Evolutionary conservation across 495 filamentous ascomycete species (phyloP), one percentile per base, ranked within the genome.

Genomic region (Talaromyces ruber): DNA sequence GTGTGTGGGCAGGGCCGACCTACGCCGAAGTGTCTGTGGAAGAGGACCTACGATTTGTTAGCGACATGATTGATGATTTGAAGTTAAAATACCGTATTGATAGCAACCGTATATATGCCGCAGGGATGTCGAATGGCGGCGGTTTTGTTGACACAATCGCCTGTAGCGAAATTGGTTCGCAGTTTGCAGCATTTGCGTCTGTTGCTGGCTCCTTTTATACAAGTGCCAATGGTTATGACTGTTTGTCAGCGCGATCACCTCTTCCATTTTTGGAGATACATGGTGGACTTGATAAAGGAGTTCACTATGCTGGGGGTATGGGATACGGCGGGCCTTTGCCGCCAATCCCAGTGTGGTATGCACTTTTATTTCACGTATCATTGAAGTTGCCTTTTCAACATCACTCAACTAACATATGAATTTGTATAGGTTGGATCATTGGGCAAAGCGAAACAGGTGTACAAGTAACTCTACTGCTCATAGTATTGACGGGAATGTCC

Each of bases 81-180:
- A 64, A 74, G 63, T 63, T 68, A 21, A 62, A 64, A 18, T 71
- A 79, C 52, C 85, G 82, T 68, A 74, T 86, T 59, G 83, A 87
- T 62, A 60, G 68, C 4, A 64, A 64, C 39, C 78, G 82, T 28
- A 69, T 86, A 32, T 87, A 82, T 61, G 81, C 83, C 1, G 76
- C 77, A 6, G 84, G 85, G 3, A 84, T 85, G 63, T 85, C 82
- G 0, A 84, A 86, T 64, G 85, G 84, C 22, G 85, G 82, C 5
- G 82, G 82, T 2, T 82, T 87, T 61, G 75, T 78, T 6, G 72
- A 72, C 29, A 69, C 79, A 0, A 75, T 88, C 1, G 83, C 84
- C 1, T 86, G 85, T 68, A 68, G 77, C 43, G 54, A 69, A 6
- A 70, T 65, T 1, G 67, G 71, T 12, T 73, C 74, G 18, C 66